A percentile compares a stretch with the other conserved stretches of the same genome.
phyloP scores from a whole-genome alignment of 179 eudicot species.

The Silene noctiflora region DNA sequence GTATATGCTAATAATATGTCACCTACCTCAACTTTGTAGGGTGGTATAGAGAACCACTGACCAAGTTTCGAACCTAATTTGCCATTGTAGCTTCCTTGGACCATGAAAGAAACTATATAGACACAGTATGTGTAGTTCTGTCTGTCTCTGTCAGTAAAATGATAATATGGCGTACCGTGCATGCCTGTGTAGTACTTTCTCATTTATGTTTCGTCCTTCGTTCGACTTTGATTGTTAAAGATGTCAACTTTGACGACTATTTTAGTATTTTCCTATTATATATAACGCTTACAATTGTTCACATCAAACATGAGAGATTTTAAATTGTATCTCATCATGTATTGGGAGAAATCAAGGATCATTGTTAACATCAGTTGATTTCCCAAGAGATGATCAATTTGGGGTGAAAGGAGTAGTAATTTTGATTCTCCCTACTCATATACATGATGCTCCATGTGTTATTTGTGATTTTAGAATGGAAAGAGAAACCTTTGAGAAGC shows the following conservation, averaged over 20 bases:
- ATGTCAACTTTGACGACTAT: background rate
- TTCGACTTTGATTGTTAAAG: background rate
- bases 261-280: background rate
- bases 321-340: background rate
- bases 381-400: background rate
- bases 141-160: background rate
- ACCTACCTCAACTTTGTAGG: background rate
- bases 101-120: background rate
- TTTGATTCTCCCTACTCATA: background rate
- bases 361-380: background rate
- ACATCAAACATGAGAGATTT: background rate
- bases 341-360: background rate
- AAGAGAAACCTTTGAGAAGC: background rate
- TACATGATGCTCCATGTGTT: background rate
- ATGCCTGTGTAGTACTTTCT: background rate
- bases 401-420: background rate
- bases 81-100: background rate
- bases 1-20: too few species aligned
- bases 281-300: background rate
- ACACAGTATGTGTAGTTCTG: too few species aligned
- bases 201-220: background rate
- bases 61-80: background rate
- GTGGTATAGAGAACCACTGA: background rate
- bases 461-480: background rate
- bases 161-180: background rate